phyloP scores from a whole-genome alignment of 1,284 basidiomycete species.

The Sanghuangporus sanghuang region DNA sequence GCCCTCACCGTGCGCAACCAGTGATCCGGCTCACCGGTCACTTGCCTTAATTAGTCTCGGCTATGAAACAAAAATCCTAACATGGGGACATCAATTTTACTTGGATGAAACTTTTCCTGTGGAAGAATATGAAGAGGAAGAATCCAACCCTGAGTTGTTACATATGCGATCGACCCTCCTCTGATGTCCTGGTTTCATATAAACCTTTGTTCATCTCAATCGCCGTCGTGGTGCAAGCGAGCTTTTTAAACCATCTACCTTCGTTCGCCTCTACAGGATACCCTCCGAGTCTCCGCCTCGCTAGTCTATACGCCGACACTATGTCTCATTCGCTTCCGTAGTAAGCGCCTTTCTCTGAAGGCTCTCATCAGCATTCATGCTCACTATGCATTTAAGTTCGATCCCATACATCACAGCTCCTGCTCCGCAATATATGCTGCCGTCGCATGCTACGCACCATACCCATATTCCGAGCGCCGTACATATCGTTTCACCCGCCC shows the following conservation, averaged over 20 bases:
- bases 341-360: neutral
- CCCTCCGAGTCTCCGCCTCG: neutral
- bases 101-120: constrained; percentile 4
- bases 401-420: constrained; percentile 10
- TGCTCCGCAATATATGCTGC: constrained; percentile 16
- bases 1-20: neutral
- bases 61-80: neutral
- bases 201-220: constrained; percentile 3
- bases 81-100: constrained; percentile 1
- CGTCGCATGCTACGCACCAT: constrained; percentile 10
- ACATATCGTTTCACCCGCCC: constrained; percentile 40
- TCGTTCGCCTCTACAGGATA: neutral
- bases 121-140: constrained; percentile 4
- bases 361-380: neutral
- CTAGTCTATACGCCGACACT: neutral
- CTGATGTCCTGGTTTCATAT: constrained; percentile 12
- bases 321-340: constrained; percentile 15
- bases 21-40: constrained; percentile 12
- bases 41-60: neutral
- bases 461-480: constrained; percentile 27
- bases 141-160: constrained; percentile 13
- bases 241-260: constrained; percentile 3
- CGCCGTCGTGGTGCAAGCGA: neutral
- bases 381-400: neutral
- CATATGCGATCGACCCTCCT: constrained; percentile 13